Conservation (phyloP, 31 red algal genomes). For the Odonthalia washingtoniensis region DNA sequence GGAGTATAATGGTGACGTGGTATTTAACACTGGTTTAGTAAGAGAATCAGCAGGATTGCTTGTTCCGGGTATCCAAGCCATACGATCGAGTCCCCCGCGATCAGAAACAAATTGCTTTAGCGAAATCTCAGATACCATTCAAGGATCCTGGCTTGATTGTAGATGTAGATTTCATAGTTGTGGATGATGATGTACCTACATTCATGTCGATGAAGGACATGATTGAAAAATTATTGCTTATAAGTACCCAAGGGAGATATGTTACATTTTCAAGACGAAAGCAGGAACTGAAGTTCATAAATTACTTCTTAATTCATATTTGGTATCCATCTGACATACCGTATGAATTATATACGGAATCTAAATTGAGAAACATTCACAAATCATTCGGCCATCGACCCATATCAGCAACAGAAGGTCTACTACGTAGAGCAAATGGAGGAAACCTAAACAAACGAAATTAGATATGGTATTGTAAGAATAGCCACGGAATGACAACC, state of each 20-base stretch:
- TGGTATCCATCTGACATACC: constrained; percentile 7
- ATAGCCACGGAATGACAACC: not conserved
- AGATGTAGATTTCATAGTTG: not conserved
- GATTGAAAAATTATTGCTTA: not conserved
- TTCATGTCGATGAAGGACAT: not conserved
- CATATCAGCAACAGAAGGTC: not conserved
- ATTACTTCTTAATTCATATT: not conserved
- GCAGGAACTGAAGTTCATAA: not conserved
- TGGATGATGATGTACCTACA: not conserved
- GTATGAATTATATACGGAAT: constrained; percentile 3
- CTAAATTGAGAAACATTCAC: not conserved
- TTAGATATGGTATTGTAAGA: not conserved
- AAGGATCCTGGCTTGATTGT: not conserved
- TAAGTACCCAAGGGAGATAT: not conserved
- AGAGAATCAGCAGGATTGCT: no score
- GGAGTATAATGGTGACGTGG: no score
- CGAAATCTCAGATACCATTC: constrained; percentile 9
- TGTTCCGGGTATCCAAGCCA: no score
- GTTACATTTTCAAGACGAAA: not conserved
- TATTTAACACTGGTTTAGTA: no score
- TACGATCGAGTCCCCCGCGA: no score
- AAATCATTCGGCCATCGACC: constrained; percentile 30
- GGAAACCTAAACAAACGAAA: not conserved
- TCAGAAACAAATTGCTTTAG: no score
- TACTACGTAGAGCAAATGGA: not conserved